These are phyloP conservation scores for Citeromyces matritensis DNA, from an alignment of 805 yeast species.

Conservation along the genomic window DNA sequence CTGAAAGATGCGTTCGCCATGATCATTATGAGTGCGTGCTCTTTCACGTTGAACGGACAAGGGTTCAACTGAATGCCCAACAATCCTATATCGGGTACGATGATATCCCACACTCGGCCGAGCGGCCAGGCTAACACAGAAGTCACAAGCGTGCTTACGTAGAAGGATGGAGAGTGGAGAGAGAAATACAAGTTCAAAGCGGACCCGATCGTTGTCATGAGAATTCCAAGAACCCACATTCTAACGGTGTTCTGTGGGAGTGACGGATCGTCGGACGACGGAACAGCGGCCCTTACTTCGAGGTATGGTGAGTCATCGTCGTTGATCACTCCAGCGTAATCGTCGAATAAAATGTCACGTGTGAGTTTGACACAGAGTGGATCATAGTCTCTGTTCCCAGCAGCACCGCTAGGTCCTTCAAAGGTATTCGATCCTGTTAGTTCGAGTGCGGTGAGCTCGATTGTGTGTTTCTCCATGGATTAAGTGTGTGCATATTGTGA, in stretches of 20 bases:
- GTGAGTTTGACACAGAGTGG: too few relatives aligned
- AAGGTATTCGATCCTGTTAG: too few relatives aligned
- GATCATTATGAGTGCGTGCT: conserved; percentile 41
- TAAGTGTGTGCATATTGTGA: too few relatives aligned
- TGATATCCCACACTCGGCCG: conserved; percentile 8
- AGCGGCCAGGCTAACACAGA: conserved; percentile 14
- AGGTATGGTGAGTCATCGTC: conserved; percentile 46
- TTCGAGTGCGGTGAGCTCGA: too few relatives aligned
- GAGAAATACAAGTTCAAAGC: conserved; percentile 42
- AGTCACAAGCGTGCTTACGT: conserved; percentile 19
- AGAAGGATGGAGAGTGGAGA: conserved; percentile 33
- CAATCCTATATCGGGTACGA: conserved; percentile 15
- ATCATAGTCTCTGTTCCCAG: too few relatives aligned
- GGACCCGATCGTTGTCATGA: conserved; percentile 37
- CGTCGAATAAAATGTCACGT: too few relatives aligned
- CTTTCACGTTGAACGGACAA: conserved; percentile 48
- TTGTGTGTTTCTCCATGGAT: too few relatives aligned
- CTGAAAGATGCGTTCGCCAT: conserved; percentile 30
- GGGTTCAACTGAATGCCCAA: conserved; percentile 31
- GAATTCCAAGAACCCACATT: conserved; percentile 34
- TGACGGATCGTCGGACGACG: conserved; percentile 34
- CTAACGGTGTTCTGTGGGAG: conserved; percentile 37
- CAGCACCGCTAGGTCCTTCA: too few relatives aligned
- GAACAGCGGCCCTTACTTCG: conserved; percentile 53
- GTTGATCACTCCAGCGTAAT: too few relatives aligned